Conservation (phyloP, 2,329 filamentous ascomycete genomes). For the Trichoderma sp. region DNA sequence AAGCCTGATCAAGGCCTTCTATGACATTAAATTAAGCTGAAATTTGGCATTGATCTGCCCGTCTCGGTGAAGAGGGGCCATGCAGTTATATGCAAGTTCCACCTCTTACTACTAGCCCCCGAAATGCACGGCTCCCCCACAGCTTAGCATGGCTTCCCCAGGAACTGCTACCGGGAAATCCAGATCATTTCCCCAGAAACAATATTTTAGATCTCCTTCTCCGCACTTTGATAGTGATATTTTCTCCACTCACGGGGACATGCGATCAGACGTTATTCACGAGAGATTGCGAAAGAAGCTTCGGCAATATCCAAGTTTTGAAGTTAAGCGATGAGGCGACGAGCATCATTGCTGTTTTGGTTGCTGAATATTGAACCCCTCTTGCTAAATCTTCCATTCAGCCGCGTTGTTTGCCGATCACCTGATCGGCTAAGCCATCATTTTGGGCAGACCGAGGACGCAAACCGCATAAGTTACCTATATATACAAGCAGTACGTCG, state of each 20-base stretch:
- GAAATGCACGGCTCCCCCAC: not conserved
- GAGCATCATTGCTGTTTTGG: not conserved
- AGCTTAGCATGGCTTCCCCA: not conserved
- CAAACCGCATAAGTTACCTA: not conserved
- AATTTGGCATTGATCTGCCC: not conserved
- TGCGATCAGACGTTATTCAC: not conserved
- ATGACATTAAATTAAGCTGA: not conserved
- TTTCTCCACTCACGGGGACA: not conserved
- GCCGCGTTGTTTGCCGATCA: not conserved
- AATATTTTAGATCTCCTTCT: not conserved
- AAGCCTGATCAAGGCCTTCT: not conserved
- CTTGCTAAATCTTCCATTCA: not conserved
- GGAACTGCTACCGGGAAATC: not conserved
- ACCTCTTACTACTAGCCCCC: not conserved
- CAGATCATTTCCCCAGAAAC: not conserved
- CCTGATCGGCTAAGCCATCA: not conserved
- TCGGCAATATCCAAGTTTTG: not conserved
- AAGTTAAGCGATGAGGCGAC: not conserved
- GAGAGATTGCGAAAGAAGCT: not conserved
- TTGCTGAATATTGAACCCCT: not conserved
- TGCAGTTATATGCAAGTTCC: slow-evolving; percentile 1
- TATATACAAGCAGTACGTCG: not conserved
- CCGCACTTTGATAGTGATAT: not conserved
- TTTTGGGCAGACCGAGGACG: not conserved
- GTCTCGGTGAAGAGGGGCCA: not conserved